phyloP scores from a whole-genome alignment of 1,284 basidiomycete species.

The Puccinia novopanici region DNA sequence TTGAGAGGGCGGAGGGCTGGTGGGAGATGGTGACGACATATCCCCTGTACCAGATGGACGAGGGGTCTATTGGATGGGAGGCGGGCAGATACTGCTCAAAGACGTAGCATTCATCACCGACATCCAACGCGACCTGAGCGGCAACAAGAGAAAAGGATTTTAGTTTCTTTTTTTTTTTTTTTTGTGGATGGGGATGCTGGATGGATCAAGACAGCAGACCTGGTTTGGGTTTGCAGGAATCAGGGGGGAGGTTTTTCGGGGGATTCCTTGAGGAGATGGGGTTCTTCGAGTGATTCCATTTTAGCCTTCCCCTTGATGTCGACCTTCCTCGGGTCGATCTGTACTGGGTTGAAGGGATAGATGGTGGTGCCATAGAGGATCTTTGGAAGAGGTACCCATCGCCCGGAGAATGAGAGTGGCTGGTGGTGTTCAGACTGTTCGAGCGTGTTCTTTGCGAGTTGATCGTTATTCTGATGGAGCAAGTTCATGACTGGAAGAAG shows the following conservation, averaged over 20 bases:
- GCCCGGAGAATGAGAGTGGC: constrained; percentile 32
- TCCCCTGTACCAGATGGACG: constrained; percentile 59
- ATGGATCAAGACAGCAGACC: background rate
- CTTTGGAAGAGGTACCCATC: constrained; percentile 46
- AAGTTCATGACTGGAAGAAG: background rate
- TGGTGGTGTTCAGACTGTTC: background rate
- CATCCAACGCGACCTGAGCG: constrained; percentile 61
- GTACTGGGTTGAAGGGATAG: constrained; percentile 39
- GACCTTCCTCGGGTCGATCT: constrained; percentile 17
- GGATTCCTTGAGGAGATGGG: background rate
- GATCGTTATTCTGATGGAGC: background rate
- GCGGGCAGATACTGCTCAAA: constrained; percentile 76
- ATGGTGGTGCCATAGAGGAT: constrained; percentile 44
- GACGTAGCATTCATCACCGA: constrained; percentile 94
- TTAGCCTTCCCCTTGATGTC: constrained; percentile 40
- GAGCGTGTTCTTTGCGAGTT: background rate
- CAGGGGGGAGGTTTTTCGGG: constrained; percentile 1
- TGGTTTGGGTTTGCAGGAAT: constrained; percentile 47
- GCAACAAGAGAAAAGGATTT: background rate
- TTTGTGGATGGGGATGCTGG: background rate
- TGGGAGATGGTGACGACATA: constrained; percentile 82
- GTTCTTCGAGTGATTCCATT: background rate
- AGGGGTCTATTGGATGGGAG: constrained; percentile 50
- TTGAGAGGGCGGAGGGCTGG: constrained; percentile 64
- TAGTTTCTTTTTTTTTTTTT: background rate